Evolutionary conservation across 148 eudicot genomes (phyloP).

Genomic region (Silene uniflora): DNA sequence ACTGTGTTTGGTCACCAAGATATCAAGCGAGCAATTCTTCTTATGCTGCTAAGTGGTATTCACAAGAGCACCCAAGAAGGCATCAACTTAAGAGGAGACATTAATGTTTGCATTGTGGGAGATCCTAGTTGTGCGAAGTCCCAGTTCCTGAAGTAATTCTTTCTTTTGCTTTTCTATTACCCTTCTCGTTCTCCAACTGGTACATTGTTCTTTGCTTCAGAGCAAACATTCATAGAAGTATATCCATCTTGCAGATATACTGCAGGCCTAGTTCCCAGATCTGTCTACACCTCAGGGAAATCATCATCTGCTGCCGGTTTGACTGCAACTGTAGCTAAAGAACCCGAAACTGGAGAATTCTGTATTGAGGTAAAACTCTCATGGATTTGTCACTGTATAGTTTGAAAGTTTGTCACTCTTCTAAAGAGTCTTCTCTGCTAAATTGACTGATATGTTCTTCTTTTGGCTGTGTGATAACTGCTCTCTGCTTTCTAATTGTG

Average conservation of each 20-base stretch:
- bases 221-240: slow-evolving; percentile 4
- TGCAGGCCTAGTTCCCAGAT: slow-evolving; percentile 79
- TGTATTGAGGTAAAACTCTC: slow-evolving; percentile 78
- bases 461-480: background rate
- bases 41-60: slow-evolving; percentile 95
- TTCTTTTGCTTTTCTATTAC: slow-evolving; percentile 4
- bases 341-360: slow-evolving; percentile 99
- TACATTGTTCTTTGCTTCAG: background rate
- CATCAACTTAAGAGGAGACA: slow-evolving; percentile 94
- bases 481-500: background rate
- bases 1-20: slow-evolving; percentile 97
- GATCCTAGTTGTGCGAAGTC: slow-evolving; percentile 99
- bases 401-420: background rate
- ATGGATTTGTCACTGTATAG: background rate
- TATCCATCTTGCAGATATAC: slow-evolving; percentile 55
- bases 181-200: background rate
- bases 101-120: slow-evolving; percentile 97
- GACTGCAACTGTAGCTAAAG: slow-evolving; percentile 99
- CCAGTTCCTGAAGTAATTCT: slow-evolving; percentile 85
- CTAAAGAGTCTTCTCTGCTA: background rate
- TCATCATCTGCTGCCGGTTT: slow-evolving; percentile 99
- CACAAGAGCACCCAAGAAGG: slow-evolving; percentile 95
- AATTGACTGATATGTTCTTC: background rate
- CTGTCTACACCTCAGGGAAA: slow-evolving; percentile 98
- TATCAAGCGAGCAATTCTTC: slow-evolving; percentile 90